Conservation (phyloP, 805 yeast species). For the Candida vartiovaarae region DNA sequence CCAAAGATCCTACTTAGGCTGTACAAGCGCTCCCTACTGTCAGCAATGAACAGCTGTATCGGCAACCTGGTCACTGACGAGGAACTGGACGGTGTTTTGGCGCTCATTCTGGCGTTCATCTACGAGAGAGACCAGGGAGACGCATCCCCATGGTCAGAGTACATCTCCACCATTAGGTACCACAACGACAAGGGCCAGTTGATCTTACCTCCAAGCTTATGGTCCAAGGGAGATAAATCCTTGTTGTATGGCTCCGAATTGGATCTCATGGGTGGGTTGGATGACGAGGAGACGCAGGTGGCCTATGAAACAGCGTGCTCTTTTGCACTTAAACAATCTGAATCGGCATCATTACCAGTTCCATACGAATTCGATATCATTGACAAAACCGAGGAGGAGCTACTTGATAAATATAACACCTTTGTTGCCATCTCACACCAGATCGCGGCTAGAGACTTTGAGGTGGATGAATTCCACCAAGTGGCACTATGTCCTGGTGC, state of each 20-base stretch:
- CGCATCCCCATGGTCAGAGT: slow-evolving; percentile 77
- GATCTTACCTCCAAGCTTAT: slow-evolving; percentile 55
- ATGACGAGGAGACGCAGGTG: slow-evolving; percentile 34
- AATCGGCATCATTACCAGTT: slow-evolving; percentile 19
- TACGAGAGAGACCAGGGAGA: slow-evolving; percentile 57
- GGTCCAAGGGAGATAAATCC: slow-evolving; percentile 45
- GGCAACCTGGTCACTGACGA: slow-evolving; percentile 62
- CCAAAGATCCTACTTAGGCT: slow-evolving; percentile 40
- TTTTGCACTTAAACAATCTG: slow-evolving; percentile 24
- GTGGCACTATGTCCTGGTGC: slow-evolving; percentile 86
- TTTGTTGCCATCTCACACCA: slow-evolving; percentile 56
- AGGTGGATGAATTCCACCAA: slow-evolving; percentile 68
- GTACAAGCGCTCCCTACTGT: slow-evolving; percentile 53
- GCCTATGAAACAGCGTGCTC: slow-evolving; percentile 32
- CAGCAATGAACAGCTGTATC: slow-evolving; percentile 52
- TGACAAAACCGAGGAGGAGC: slow-evolving; percentile 19
- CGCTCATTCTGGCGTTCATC: slow-evolving; percentile 59
- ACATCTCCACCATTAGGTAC: slow-evolving; percentile 44
- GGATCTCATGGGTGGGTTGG: slow-evolving; percentile 55
- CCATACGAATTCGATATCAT: slow-evolving; percentile 27
- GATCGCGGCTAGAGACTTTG: slow-evolving; percentile 74
- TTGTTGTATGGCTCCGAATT: slow-evolving; percentile 50
- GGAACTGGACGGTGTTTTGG: slow-evolving; percentile 55
- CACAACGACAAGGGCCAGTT: slow-evolving; percentile 25
- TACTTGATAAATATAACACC: slow-evolving; percentile 26